Evolutionary conservation across 768 basidiomycete species (phyloP), one percentile per base, ranked within the genome.

Genomic region (Saitozyma sp.): DNA sequence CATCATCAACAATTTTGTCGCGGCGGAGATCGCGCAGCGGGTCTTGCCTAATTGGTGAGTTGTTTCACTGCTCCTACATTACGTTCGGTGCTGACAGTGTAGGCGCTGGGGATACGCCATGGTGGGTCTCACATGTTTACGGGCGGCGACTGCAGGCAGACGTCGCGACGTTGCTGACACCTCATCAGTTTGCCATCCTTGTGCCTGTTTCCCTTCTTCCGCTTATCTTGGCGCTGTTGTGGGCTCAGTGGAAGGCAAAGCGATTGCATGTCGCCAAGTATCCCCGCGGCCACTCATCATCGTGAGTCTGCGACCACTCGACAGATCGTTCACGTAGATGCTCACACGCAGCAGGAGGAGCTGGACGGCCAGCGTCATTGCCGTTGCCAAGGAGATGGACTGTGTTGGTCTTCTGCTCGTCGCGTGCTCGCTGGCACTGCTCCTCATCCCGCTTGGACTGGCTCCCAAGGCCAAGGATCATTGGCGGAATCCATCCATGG

Each of bases 71-170:
- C 51, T 40, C 1, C 45, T 13, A 37, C 10, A 17, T 13, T 9
- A 9, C 42, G 65, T 17, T 57, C 41, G 1, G 48, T n/a, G 51
- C 62, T 63, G 50, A 63, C 41, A 3, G 5, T 20, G 1, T 14
- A 80, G 81, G 81, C 68, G 80, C 71, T 82, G 80, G 79, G 82
- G 81, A 37, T 81, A 82, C 68, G 79, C 69, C 37, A 77, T 80
- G 77, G 69, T 69, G 19, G 11, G 63, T 59, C 19, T 29, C 8
- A 3, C 38, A 19, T 13, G 16, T 45, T 20, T 50, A 61, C 58
- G 16, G 42, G 37, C 39, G 52, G 39, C 38, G 10, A 19, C 40
- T 39, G 19, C 46, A 38, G 3, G 4, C 29, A 46, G 49, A 48
- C 37, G 37, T 9, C 29, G 3, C 50, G 56, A 14, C 4, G n/a